These are phyloP conservation scores for Linnemannia exigua DNA, from an alignment of 192 early-diverging fungal genomes.

Conservation along the genomic window DNA sequence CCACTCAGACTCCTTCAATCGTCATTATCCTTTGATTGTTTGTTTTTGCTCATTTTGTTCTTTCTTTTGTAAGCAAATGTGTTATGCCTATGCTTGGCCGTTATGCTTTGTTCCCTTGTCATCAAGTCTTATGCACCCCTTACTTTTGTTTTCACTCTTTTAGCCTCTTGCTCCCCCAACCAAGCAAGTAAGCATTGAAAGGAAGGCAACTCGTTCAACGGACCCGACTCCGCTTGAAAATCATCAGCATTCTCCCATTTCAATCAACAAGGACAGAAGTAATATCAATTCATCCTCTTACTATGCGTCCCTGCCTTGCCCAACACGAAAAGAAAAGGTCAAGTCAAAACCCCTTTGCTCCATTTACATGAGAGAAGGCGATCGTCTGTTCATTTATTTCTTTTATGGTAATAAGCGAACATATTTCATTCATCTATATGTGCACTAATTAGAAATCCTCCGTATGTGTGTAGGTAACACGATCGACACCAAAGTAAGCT, in stretches of 20 bases:
- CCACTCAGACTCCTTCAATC: background rate
- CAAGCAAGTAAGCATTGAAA: background rate
- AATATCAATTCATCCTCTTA: background rate
- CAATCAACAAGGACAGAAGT: background rate
- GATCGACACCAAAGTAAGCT: background rate
- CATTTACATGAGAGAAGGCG: background rate
- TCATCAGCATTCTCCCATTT: background rate
- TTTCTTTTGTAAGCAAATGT: background rate
- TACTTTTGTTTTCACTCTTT: background rate
- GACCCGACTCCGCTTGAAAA: background rate
- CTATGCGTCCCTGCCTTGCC: too few relatives aligned
- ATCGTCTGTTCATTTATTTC: background rate
- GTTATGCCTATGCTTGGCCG: background rate
- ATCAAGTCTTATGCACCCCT: background rate
- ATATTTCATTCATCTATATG: too few relatives aligned
- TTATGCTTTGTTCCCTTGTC: background rate
- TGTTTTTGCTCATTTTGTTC: background rate
- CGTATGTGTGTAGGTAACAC: background rate
- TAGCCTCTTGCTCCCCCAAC: background rate
- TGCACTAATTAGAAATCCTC: background rate
- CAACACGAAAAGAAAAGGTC: background rate
- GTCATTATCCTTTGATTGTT: background rate
- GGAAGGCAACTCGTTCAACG: too few relatives aligned
- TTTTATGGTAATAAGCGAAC: background rate
- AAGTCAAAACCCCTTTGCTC: background rate